Base-by-base conservation (phyloP, 2,329 filamentous ascomycete genomes). In the Phoma sp. region DNA sequence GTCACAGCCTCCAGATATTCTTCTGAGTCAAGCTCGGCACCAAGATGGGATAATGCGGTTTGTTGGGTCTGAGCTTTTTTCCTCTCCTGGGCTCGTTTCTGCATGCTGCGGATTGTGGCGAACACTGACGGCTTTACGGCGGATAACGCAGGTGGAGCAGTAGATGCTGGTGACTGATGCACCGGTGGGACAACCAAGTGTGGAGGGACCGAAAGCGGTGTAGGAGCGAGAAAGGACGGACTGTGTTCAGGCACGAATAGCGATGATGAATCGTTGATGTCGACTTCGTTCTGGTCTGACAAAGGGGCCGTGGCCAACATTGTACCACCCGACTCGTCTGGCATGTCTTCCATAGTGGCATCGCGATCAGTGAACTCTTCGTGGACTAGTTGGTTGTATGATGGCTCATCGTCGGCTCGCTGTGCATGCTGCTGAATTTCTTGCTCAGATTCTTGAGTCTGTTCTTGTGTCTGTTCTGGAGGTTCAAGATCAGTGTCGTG, bases 1-100 rank as follows among this genome's bases (percentile, higher is more conserved):
- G 52, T 52, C 1, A 65, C 49, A 13, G 60, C 56, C 15, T 67
- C 52, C 8, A 67, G 57, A 22, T 65, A 65, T 0, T 52, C 46
- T 37, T 65, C 59, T 6, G 50, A 38, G 13, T 58, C 55, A 2
- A 52, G 29, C 7, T 46, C 35, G 27, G 54, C 21, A 13, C 43
- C 41, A 29, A 8, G 32, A 17, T 13, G 31, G 15, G 36, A 24
- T 17, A 25, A 21, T 33, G 49, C 9, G 19, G 32, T 25, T 24
- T 48, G 46, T n/a, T 44, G 58, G 22, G 22, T 44, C 7, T 51
- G 25, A 9, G 37, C 41, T 1, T 50, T 49, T 36, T 51, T 59
- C 17, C 54, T 43, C 2, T 61, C 51, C 5, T 51, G 17, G 22
- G 45, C 6, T 8, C 15, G 49, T 17, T 51, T 57, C 36, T 69